phyloP scores from a whole-genome alignment of 169 alveolate species.

The Plasmodium gonderi region DNA sequence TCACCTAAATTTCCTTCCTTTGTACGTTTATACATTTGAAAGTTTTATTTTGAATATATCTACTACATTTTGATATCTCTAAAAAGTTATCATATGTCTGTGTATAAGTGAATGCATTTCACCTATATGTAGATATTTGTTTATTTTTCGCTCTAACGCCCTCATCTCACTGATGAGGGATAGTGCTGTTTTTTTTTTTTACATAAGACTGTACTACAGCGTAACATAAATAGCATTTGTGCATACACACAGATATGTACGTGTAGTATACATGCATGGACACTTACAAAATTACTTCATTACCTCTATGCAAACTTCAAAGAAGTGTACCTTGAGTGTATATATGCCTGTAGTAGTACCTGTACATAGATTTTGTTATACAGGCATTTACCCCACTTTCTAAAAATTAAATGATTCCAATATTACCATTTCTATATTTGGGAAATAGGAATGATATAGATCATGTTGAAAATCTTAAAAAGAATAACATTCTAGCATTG shows the following conservation, averaged over 20 bases:
- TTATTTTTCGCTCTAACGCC: neutral
- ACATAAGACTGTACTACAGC: neutral
- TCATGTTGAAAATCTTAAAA: constrained; percentile 41
- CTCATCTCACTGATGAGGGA: neutral
- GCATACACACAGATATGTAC: neutral
- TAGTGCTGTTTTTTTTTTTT: neutral
- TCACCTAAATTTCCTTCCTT: neutral
- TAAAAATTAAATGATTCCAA: constrained; percentile 45
- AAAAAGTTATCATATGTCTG: neutral
- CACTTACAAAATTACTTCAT: neutral
- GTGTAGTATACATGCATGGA: neutral
- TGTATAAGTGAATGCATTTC: neutral
- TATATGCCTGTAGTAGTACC: neutral
- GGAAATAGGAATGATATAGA: constrained; percentile 57
- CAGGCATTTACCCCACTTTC: neutral
- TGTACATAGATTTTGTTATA: neutral
- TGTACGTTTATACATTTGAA: neutral
- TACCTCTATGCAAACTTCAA: neutral
- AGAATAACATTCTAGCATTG: constrained; percentile 19
- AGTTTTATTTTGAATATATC: neutral
- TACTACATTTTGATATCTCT: neutral
- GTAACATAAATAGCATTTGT: neutral
- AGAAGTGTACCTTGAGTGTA: neutral
- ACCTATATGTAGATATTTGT: neutral
- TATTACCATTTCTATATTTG: constrained; percentile 64